Conservation (phyloP, 176 grass and related monocot species). For the Juncus effusus region DNA sequence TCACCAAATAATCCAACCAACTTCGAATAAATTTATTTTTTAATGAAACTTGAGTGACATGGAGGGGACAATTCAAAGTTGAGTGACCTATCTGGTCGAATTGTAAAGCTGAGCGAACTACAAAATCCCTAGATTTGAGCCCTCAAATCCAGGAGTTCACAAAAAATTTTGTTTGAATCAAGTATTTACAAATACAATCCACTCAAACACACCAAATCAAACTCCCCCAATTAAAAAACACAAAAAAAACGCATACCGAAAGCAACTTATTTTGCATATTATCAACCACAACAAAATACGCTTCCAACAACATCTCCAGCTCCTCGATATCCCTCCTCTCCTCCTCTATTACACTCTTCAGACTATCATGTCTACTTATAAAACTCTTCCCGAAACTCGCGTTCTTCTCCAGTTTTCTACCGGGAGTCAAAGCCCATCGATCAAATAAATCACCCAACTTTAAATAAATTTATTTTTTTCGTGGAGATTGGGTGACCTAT, state of each 20-base stretch:
- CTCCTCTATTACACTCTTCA: slow-evolving; percentile 52
- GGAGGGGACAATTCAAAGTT: too few relatives aligned
- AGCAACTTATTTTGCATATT: slow-evolving; percentile 80
- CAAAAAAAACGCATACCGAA: slow-evolving; percentile 44
- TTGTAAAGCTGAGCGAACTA: too few relatives aligned
- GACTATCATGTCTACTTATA: slow-evolving; percentile 60
- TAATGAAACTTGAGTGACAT: too few relatives aligned
- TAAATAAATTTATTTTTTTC: too few relatives aligned
- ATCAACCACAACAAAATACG: slow-evolving; percentile 88
- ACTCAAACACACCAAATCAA: background rate
- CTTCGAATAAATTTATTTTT: too few relatives aligned
- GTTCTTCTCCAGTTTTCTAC: slow-evolving; percentile 55
- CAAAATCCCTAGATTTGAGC: too few relatives aligned
- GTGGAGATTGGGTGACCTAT: too few relatives aligned
- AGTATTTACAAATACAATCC: too few relatives aligned
- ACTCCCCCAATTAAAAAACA: background rate
- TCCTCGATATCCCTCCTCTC: slow-evolving; percentile 56
- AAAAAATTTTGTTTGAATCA: background rate
- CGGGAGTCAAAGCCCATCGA: background rate
- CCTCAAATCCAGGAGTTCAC: too few relatives aligned
- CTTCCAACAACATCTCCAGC: slow-evolving; percentile 92
- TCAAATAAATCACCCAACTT: too few relatives aligned
- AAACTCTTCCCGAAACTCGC: slow-evolving; percentile 62
- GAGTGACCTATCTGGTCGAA: too few relatives aligned
- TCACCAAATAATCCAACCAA: too few relatives aligned